Percentiles rank a stretch among this genome's conserved stretches.
Evolutionary conservation across 495 filamentous ascomycete genomes (phyloP).

Genomic region (Penicillium parvum): DNA sequence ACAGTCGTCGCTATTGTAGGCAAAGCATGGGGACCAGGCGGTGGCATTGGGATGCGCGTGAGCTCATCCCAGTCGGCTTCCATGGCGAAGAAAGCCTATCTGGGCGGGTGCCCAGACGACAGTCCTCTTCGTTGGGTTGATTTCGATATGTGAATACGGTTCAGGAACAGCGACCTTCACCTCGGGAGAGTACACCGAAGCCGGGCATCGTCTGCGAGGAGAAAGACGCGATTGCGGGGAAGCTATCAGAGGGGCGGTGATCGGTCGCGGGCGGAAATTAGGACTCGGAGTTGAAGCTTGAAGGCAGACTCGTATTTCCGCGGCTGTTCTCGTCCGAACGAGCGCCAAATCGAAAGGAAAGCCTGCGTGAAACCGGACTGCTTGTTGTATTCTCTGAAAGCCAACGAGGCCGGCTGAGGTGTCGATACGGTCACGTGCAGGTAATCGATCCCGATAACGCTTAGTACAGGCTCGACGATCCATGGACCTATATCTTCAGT

Average conservation of each 20-base stretch:
- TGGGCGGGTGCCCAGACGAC: conserved; percentile 9
- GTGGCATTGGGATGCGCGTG: conserved; percentile 64
- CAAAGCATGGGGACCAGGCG: conserved; percentile 56
- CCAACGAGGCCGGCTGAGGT: conserved; percentile 7
- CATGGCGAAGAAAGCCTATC: conserved; percentile 29
- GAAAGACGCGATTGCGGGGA: conserved; percentile 42
- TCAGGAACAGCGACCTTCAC: conserved; percentile 22
- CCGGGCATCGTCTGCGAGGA: conserved; percentile 34
- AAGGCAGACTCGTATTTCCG: not conserved
- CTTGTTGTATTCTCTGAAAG: conserved; percentile 3
- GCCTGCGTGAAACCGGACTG: not conserved
- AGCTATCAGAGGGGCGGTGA: conserved; percentile 19
- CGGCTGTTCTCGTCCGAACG: not conserved
- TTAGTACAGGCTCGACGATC: not conserved
- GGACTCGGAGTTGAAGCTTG: not conserved
- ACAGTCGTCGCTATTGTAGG: conserved; percentile 66
- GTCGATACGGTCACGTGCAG: conserved; percentile 13
- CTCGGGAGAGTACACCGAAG: conserved; percentile 28
- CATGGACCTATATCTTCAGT: too few relatives aligned
- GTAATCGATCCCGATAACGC: not conserved
- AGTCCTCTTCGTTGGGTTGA: not conserved
- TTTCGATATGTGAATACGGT: not conserved
- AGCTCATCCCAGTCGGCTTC: conserved; percentile 58
- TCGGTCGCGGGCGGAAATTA: not conserved
- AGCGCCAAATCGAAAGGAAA: not conserved